Conservation (phyloP, 1,139 yeast species). For the Suhomyces chickasaworum region DNA sequence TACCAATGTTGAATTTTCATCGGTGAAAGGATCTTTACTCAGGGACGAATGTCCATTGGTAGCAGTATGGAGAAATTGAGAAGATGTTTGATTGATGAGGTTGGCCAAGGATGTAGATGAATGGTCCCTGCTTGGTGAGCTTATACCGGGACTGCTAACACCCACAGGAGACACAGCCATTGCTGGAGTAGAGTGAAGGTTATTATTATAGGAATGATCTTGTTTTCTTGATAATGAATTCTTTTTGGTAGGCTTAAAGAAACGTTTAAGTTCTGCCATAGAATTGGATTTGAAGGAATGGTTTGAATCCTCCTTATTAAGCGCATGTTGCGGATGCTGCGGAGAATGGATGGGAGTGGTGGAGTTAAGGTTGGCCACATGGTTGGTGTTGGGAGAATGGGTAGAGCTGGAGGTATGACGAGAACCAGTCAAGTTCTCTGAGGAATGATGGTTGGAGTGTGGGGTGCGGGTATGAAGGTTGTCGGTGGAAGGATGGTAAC, state of each 20-base stretch:
- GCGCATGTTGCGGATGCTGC: constrained; percentile 13
- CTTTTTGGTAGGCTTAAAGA: constrained; percentile 45
- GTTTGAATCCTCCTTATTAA: constrained; percentile 31
- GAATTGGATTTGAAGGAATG: constrained; percentile 38
- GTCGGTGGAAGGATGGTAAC: constrained; percentile 11
- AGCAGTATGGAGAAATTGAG: constrained; percentile 45
- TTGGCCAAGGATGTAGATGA: constrained; percentile 46
- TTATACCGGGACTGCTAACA: constrained; percentile 2
- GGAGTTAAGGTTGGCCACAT: not conserved
- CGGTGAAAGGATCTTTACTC: constrained; percentile 47
- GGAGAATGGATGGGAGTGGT: constrained; percentile 16
- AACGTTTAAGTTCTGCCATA: constrained; percentile 45
- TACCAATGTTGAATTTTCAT: constrained; percentile 64
- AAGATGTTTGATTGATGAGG: constrained; percentile 47
- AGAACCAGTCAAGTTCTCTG: constrained; percentile 2
- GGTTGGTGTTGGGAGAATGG: constrained; percentile 5
- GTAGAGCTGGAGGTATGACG: constrained; percentile 7
- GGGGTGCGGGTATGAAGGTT: constrained; percentile 4
- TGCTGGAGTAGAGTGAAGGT: constrained; percentile 37
- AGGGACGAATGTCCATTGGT: constrained; percentile 29
- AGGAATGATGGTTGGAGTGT: constrained; percentile 4
- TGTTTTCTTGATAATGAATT: constrained; percentile 25
- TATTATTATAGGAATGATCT: constrained; percentile 27
- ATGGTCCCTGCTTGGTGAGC: constrained; percentile 28
- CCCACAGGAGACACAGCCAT: constrained; percentile 14